phyloP scores from a whole-genome alignment of 176 grass and related monocot genomes.

The Oryza punctata region DNA sequence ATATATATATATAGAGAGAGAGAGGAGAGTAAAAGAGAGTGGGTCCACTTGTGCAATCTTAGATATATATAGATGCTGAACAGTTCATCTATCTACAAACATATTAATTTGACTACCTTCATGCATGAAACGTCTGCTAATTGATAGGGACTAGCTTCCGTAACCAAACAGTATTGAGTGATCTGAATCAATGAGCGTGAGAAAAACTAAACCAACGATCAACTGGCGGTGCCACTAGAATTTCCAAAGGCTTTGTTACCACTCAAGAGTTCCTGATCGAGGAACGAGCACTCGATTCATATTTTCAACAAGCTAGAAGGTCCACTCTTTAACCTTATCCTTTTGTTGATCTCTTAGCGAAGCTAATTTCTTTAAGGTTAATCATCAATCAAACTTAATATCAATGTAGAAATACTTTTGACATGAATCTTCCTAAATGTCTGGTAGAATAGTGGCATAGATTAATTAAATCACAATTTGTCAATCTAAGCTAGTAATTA shows the following conservation, averaged over 20 bases:
- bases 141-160: constrained; percentile 12
- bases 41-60: not conserved
- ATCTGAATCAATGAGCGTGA: not conserved
- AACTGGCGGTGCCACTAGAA: not conserved
- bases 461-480: too few relatives aligned
- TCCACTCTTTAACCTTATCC: not conserved
- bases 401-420: not conserved
- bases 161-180: constrained; percentile 3
- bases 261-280: constrained; percentile 14
- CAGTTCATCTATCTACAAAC: constrained; percentile 1
- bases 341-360: not conserved
- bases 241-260: not conserved
- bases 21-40: not conserved
- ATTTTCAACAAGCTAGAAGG: constrained; percentile 4
- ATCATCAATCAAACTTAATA: not conserved
- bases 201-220: not conserved
- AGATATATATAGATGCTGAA: not conserved
- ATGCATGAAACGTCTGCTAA: not conserved
- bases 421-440: not conserved
- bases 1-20: too few relatives aligned
- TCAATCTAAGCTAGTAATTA: not conserved
- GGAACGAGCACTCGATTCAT: not conserved
- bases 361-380: not conserved
- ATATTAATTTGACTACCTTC: not conserved
- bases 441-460: not conserved